Evolutionary conservation across 768 basidiomycete species (phyloP), one percentile per base, ranked within the genome.

Genomic region (Auriscalpium vulgare): DNA sequence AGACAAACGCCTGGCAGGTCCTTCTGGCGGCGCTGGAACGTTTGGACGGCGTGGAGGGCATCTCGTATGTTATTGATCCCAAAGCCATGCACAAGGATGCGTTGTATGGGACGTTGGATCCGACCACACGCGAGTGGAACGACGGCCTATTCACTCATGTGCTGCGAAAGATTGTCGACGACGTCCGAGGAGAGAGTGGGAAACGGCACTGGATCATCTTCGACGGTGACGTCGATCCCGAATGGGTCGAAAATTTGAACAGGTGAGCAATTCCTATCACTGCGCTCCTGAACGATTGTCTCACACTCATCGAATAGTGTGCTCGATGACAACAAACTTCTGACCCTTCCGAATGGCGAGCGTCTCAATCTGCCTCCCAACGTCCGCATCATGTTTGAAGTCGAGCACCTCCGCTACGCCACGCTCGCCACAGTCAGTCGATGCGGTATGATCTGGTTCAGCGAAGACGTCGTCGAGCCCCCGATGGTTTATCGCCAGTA

Each of bases 381-480:
- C 66, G 94, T 99, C 21, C 87, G 97, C 53, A 95, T 99, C 70
- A 95, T 99, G 93, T 98, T 99, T 68, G 97, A 99, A 69, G 97
- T 98, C 55, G 97, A 98, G 68, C 93, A 97, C 69, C 81, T 99
- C 62, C 88, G 86, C 65, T 99, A 95, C 69, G 97, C 97, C 0
- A 99, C 97, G 4, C 84, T 89, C 53, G 97, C 97, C 14, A 99
- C 97, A 29, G 97, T 99, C 77, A 97, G 93, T 82, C 95, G 97
- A 55, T 99, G 97, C 66, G 97, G 97, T 68, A 99, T 99, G 97
- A 95, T 99, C 64, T 99, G 97, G 97, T 99, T 99, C 75, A 97
- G 94, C 68, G 94, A 97, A 56, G 94, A 97, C 61, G 85, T 97
- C 49, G 84, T 99, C 29, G 87, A 91, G 60, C 85, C 94, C 7